Percentiles rank a stretch among this genome's conserved stretches.
These are phyloP conservation scores for Plantago ovata DNA, from an alignment of 257 asterid species.

Conservation along the genomic window DNA sequence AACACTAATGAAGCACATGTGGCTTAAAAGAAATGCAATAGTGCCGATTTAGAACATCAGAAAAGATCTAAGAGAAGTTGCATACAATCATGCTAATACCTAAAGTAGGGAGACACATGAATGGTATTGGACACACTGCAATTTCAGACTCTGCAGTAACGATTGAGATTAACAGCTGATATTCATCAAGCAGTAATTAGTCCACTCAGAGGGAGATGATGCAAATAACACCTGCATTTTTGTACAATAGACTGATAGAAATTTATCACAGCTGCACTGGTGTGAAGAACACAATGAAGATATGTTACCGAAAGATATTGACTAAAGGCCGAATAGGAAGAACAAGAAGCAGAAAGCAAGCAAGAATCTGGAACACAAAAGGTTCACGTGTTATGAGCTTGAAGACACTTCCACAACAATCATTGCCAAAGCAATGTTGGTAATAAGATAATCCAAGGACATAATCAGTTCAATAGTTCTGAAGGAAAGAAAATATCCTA, in stretches of 20 bases:
- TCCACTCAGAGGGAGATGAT: background rate
- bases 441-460: constrained; percentile 30
- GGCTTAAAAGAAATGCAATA: too few relatives aligned
- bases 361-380: background rate
- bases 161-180: background rate
- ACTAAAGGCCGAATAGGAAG: constrained; percentile 18
- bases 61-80: too few relatives aligned
- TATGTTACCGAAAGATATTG: constrained; percentile 13
- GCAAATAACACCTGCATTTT: background rate
- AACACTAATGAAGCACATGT: too few relatives aligned
- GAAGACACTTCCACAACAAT: constrained; percentile 29
- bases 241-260: background rate
- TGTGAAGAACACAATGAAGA: constrained; percentile 11
- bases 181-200: background rate
- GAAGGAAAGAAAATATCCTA: constrained; percentile 48
- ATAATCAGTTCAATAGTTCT: constrained; percentile 24
- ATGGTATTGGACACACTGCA: too few relatives aligned
- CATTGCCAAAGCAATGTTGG: constrained; percentile 33
- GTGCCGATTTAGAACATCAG: too few relatives aligned
- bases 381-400: constrained; percentile 24
- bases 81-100: too few relatives aligned
- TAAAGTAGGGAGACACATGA: too few relatives aligned
- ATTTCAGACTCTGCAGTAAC: background rate
- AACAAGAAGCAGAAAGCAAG: constrained; percentile 30
- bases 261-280: background rate